These are phyloP conservation scores for Sporothrix dimorphospora DNA, from an alignment of 2,329 filamentous ascomycete species.

Conservation along the genomic window DNA sequence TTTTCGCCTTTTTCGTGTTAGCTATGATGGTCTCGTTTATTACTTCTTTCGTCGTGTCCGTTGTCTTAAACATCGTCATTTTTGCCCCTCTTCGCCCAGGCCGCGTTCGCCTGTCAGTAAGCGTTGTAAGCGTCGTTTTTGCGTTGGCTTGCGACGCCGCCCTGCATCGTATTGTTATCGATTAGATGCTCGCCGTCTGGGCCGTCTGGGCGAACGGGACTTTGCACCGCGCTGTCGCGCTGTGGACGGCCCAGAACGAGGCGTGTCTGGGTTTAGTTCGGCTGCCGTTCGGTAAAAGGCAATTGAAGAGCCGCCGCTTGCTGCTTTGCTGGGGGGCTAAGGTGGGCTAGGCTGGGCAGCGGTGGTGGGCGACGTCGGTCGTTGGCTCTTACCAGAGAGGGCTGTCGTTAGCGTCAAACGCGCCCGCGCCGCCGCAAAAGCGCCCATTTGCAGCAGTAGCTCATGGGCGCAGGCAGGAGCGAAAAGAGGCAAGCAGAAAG, in stretches of 20 bases:
- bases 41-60: not conserved
- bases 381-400: not conserved
- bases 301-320: not conserved
- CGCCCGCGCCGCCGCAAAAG: not conserved
- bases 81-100: not conserved
- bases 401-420: conserved; percentile 4
- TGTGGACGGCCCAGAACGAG: not conserved
- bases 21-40: not conserved
- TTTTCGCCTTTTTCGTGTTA: not conserved
- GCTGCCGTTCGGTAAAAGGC: conserved; percentile 30
- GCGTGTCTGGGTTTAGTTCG: conserved; percentile 19
- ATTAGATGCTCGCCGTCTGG: not conserved
- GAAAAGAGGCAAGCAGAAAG: not conserved
- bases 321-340: not conserved
- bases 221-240: not conserved
- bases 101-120: not conserved
- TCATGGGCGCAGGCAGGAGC: conserved; percentile 14
- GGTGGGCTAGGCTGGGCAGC: not conserved
- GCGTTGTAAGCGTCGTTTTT: conserved; percentile 5
- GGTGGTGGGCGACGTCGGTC: not conserved
- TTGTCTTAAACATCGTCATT: not conserved
- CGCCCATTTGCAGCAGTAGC: not conserved
- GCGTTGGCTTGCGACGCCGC: not conserved
- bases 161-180: conserved; percentile 7
- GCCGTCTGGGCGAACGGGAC: conserved; percentile 25